Conservation (phyloP, 2,329 filamentous ascomycete genomes). For the Lecanicillium sp. region DNA sequence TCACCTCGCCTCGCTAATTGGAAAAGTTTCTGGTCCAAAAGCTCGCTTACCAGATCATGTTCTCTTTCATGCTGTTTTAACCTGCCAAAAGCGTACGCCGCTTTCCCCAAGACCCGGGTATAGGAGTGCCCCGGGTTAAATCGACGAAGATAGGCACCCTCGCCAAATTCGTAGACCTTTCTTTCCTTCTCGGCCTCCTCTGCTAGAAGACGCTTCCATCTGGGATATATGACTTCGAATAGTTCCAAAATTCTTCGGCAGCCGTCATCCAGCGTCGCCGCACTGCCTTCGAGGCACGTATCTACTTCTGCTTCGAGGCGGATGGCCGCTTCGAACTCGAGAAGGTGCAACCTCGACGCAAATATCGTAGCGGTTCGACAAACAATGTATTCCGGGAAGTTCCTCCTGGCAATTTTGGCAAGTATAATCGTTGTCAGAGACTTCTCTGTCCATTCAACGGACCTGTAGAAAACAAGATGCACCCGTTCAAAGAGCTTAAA, state of each 20-base stretch:
- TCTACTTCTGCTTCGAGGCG: conserved; percentile 77
- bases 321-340: conserved; percentile 87
- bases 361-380: conserved; percentile 89
- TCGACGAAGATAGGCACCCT: conserved; percentile 80
- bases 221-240: conserved; percentile 67
- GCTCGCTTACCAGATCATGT: conserved; percentile 62
- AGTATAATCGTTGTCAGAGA: conserved; percentile 92
- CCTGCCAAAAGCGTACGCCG: conserved; percentile 67
- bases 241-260: conserved; percentile 62
- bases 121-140: conserved; percentile 92
- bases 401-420: conserved; percentile 77
- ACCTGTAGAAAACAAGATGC: conserved; percentile 92
- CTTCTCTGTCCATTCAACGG: conserved; percentile 95
- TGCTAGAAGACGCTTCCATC: conserved; percentile 67
- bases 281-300: conserved; percentile 71
- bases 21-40: conserved; percentile 76
- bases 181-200: conserved; percentile 76
- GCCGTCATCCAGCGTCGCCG: conserved; percentile 56
- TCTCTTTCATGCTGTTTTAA: conserved; percentile 76
- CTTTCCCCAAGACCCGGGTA: conserved; percentile 87
- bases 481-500: conserved; percentile 87
- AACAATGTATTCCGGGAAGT: conserved; percentile 86
- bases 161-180: conserved; percentile 68
- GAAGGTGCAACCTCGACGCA: conserved; percentile 59
- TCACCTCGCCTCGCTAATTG: conserved; percentile 76